Evolutionary conservation across 164 flowering plant genomes (phyloP).

Genomic region (Macadamia integrifolia): DNA sequence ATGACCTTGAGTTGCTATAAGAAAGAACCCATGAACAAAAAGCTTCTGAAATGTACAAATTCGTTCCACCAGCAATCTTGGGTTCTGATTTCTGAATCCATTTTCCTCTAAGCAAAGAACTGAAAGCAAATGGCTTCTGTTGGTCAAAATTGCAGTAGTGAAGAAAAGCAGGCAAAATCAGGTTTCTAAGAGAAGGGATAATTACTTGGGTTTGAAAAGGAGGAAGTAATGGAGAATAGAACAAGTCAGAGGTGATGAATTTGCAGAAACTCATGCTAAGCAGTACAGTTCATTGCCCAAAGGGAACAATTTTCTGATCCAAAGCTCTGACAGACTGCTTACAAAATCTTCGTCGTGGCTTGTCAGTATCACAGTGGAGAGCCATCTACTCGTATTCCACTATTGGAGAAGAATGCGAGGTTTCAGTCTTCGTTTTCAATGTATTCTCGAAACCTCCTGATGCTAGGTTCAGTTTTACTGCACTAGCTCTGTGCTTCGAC

Average conservation of each 20-base stretch:
- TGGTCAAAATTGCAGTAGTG: not conserved
- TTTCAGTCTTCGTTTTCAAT: too few species aligned
- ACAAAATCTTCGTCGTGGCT: too few species aligned
- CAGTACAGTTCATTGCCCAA: too few species aligned
- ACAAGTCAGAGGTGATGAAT: not conserved
- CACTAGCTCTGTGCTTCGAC: too few species aligned
- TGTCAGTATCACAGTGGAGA: too few species aligned
- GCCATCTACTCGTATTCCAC: too few species aligned
- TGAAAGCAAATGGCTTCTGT: not conserved
- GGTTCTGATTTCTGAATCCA: not conserved
- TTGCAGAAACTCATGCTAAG: conserved; percentile 2
- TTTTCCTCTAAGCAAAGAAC: not conserved
- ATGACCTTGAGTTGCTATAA: conserved; percentile 34
- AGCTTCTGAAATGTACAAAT: conserved; percentile 15
- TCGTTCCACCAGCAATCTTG: not conserved
- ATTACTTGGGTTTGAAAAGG: conserved; percentile 1
- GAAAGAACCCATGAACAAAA: conserved; percentile 29
- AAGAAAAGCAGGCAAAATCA: conserved; percentile 1
- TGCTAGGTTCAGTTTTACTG: too few species aligned
- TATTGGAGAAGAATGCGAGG: too few species aligned
- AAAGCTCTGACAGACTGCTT: too few species aligned
- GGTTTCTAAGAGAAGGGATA: conserved; percentile 1
- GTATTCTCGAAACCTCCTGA: too few species aligned
- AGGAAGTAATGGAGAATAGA: not conserved
- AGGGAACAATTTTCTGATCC: too few species aligned